Evolutionary conservation across 129 eudicot species (phyloP).

Genomic region (Artemisia tridentata): DNA sequence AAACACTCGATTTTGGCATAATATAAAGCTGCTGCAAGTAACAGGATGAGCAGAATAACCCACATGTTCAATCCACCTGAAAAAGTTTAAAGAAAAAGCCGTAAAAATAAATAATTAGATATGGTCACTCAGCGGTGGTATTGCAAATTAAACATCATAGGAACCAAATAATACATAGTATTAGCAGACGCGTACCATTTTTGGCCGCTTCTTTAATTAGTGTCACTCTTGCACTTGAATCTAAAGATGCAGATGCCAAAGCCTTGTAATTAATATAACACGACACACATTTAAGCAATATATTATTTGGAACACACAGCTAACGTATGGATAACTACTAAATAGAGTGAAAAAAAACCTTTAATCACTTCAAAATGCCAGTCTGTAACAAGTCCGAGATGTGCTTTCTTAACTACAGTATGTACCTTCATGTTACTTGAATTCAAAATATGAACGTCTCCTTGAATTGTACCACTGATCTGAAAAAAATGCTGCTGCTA

Average conservation of each 20-base stretch:
- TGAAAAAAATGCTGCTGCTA: too few relatives aligned
- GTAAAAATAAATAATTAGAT: not conserved
- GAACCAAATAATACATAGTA: too few relatives aligned
- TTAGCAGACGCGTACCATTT: slow-evolving; percentile 44
- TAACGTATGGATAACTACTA: not conserved
- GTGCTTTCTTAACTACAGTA: slow-evolving; percentile 59
- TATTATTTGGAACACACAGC: not conserved
- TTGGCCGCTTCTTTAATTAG: slow-evolving; percentile 48
- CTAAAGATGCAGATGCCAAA: slow-evolving; percentile 67
- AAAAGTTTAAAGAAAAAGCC: slow-evolving; percentile 2
- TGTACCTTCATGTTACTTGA: slow-evolving; percentile 59
- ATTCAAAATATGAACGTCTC: slow-evolving; percentile 50
- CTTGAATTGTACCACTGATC: slow-evolving; percentile 86
- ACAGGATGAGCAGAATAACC: slow-evolving; percentile 39
- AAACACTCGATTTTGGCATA: slow-evolving; percentile 39
- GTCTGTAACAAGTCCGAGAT: slow-evolving; percentile 67
- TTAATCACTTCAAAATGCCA: slow-evolving; percentile 65
- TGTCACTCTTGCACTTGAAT: slow-evolving; percentile 88
- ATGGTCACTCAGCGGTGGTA: not conserved
- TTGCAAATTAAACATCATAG: too few relatives aligned
- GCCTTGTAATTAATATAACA: slow-evolving; percentile 42
- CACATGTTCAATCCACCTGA: slow-evolving; percentile 23
- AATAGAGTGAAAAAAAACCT: slow-evolving; percentile 39
- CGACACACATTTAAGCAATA: slow-evolving; percentile 1
- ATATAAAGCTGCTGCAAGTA: slow-evolving; percentile 51